Evolutionary conservation across 495 filamentous ascomycete species (phyloP), one percentile per base, ranked within the genome.

Genomic region (Podospora comata): DNA sequence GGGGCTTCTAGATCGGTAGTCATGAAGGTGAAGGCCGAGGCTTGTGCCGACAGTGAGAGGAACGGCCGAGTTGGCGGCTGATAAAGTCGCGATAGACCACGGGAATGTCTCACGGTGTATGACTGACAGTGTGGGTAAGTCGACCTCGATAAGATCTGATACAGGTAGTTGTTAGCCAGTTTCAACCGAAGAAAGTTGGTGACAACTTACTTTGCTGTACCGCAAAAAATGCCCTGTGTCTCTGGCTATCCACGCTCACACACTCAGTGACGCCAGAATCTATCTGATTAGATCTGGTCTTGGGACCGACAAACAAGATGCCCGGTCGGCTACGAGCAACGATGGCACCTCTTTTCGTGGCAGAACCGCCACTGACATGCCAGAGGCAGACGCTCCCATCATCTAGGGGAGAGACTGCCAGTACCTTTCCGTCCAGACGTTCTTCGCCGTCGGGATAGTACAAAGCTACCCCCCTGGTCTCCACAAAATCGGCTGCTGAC

Each of bases 1-100:
- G 54, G 66, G 62, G 11, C 69, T 70, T 67, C 77, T 70, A 28
- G 79, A 76, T 59, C 93, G 85, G 23, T 89, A 86, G 73, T 98
- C 94, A 72, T 97, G 87, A 28, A 97, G 87, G 73, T 97, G 92
- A 7, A 98, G 79, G 23, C 90, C 91, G 53, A 90, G 81, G 58
- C 88, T 91, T 5, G 94, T 97, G 1, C 93, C 94, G 16, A 98
- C 85, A 3, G 93, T 96, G 32, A 97, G 77, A 19, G 94, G 94
- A 3, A 89, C 85, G 13, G 86, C 85, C 67, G 89, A 82, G 19
- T 85, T 86, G 34, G 92, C 89, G 66, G 92, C 86, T 0, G 94
- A 97, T 53, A 98, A 79, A 2, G 92, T 89, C 62, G 90, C 91
- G 58, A 97, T 93, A 19, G 91, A 87, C 83, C 89, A 96, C 0